Base-by-base conservation (phyloP, 139 green algal species). In the Ulvella scutata region DNA sequence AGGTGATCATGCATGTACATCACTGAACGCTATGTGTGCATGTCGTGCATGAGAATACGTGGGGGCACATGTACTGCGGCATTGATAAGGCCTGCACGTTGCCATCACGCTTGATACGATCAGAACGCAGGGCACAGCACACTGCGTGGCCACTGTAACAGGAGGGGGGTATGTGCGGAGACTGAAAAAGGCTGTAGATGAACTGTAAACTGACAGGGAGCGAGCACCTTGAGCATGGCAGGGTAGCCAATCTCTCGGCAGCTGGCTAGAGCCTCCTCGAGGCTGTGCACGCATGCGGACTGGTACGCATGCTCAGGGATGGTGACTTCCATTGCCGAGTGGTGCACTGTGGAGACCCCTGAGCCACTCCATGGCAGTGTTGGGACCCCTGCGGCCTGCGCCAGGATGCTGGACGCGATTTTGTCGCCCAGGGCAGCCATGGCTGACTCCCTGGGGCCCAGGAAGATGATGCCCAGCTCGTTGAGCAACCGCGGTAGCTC, bases 361-460 rank as follows among this genome's bases (percentile, higher is more conserved):
- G 81, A 88, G 75, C 94, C 94, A 43, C 82, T 92, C 94, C 94
- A 99, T 3, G 91, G 84, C 7, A 98, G 75, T 1, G 93, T 98
- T 73, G 92, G 92, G 72, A 97, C 88, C 1, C 86, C 86, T 13
- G 92, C 94, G 3, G 94, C 87, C 82, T 98, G 94, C 2, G 94
- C 94, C 38, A 98, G 86, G 72, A 98, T 96, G 34, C 90, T 95
- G 60, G 91, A 96, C 29, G 91, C 93, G 59, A 95, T 79, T 83
- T 99, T 99, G 81, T 99, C 94, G 1, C 94, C 94, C 37, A 99
- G 88, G 0, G 93, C 93, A 13, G 92, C 88, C 94, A 98, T 98
- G 43, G 92, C 82, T 2, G 38, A 74, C 17, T 88, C 79, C 29
- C 79, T 78, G 0, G 94, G 94, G 4, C 94, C 94, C 59, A 99